Conservation (phyloP, 305 asterid genomes). For the Ajuga reptans region DNA sequence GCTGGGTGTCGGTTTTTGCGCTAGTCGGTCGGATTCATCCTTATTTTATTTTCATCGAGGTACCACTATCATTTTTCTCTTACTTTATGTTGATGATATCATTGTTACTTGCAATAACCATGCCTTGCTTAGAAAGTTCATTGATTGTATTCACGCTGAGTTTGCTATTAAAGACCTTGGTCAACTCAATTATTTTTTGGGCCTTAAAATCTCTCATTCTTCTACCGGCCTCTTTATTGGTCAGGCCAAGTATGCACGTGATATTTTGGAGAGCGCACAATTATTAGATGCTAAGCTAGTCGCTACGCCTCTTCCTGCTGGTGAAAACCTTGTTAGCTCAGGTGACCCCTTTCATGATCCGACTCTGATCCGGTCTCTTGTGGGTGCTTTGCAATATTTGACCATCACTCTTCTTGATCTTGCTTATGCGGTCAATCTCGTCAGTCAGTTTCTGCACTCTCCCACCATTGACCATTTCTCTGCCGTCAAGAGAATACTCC, state of each 20-base stretch:
- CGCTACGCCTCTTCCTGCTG: background rate
- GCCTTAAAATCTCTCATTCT: too few relatives aligned
- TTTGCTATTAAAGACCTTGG: too few relatives aligned
- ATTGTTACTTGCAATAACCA: too few relatives aligned
- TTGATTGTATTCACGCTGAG: too few relatives aligned
- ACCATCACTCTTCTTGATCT: too few relatives aligned
- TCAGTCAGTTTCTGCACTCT: background rate
- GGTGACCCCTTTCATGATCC: background rate
- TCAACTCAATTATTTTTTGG: too few relatives aligned
- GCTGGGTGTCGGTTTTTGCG: background rate
- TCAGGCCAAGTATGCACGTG: background rate
- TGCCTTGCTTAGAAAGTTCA: too few relatives aligned
- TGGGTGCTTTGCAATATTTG: too few relatives aligned
- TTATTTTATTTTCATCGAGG: background rate
- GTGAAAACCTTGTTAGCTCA: too few relatives aligned
- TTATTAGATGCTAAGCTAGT: background rate
- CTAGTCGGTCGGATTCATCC: background rate
- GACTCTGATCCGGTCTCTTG: background rate
- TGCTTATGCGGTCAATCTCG: background rate
- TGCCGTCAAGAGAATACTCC: background rate
- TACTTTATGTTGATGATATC: too few relatives aligned
- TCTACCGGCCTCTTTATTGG: background rate
- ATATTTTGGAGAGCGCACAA: background rate
- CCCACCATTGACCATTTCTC: background rate
- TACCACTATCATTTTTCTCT: background rate